phyloP scores from a whole-genome alignment of 2,329 filamentous ascomycete genomes.

The Ceratocystis smalleyi region DNA sequence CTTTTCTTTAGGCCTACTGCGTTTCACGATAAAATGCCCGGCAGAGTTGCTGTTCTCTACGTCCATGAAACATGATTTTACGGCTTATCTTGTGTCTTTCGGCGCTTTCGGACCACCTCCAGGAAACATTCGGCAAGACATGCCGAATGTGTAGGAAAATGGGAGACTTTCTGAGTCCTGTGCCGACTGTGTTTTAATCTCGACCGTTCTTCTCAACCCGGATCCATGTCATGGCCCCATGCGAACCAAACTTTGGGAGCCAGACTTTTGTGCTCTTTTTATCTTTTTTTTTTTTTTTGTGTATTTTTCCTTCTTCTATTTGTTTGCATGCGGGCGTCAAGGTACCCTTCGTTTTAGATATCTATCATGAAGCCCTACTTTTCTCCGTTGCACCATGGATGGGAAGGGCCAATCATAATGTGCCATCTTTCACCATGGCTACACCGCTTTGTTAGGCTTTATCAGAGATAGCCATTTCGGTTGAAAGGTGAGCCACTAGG shows the following conservation, averaged over 20 bases:
- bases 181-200: slow-evolving; percentile 2
- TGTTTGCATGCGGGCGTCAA: neutral
- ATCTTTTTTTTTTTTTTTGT: too few species aligned
- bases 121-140: slow-evolving; percentile 5
- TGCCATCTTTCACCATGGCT: neutral
- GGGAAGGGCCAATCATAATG: neutral
- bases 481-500: neutral
- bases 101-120: neutral
- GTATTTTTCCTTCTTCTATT: neutral
- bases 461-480: neutral
- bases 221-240: neutral
- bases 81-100: neutral
- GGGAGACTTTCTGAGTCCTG: neutral
- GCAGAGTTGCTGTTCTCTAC: neutral
- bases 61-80: neutral
- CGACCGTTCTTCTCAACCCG: neutral
- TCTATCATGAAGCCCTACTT: neutral
- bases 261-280: neutral
- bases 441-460: neutral
- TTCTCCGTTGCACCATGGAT: neutral
- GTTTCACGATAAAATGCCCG: neutral
- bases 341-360: neutral
- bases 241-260: neutral
- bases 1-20: neutral
- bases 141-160: neutral